Percentiles rank a stretch among this genome's conserved stretches.
Evolutionary conservation across 2,329 filamentous ascomycete species (phyloP).

Genomic region (Parasarocladium wereldwijsianum): DNA sequence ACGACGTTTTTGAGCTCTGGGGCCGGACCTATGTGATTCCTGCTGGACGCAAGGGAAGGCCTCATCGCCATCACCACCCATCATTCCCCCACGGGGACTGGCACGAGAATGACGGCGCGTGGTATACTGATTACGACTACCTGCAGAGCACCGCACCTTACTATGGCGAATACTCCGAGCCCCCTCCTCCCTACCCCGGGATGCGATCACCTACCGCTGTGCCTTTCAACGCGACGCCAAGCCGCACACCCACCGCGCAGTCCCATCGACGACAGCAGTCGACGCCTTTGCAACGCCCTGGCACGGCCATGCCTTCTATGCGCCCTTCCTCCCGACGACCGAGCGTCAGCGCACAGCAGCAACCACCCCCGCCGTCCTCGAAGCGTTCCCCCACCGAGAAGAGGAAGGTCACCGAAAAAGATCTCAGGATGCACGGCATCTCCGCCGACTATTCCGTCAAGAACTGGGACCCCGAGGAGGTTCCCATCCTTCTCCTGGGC

Average conservation of each 20-base stretch:
- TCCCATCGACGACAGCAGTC: slow-evolving; percentile 31
- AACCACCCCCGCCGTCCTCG: too few species aligned
- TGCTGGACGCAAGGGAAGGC: slow-evolving; percentile 23
- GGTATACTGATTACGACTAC: slow-evolving; percentile 45
- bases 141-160: slow-evolving; percentile 26
- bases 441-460: slow-evolving; percentile 86
- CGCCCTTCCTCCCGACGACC: slow-evolving; percentile 39
- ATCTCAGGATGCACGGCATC: slow-evolving; percentile 55
- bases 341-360: slow-evolving; percentile 12
- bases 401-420: slow-evolving; percentile 37
- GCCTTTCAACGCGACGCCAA: slow-evolving; percentile 8
- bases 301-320: slow-evolving; percentile 3
- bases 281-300: slow-evolving; percentile 28
- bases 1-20: slow-evolving; percentile 41
- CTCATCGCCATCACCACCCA: slow-evolving; percentile 2
- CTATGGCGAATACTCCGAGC: slow-evolving; percentile 2
- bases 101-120: slow-evolving; percentile 33
- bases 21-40: slow-evolving; percentile 38
- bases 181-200: slow-evolving; percentile 3
- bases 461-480: slow-evolving; percentile 93
- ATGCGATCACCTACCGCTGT: slow-evolving; percentile 3
- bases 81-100: slow-evolving; percentile 4
- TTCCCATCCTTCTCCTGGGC: slow-evolving; percentile 84
- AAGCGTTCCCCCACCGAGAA: too few species aligned
- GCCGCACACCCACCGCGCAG: slow-evolving; percentile 25